A percentile compares a stretch with the other conserved stretches of the same genome.
Conservation (phyloP, 1,284 basidiomycete genomes). For the Trichosporon coremiiforme region DNA sequence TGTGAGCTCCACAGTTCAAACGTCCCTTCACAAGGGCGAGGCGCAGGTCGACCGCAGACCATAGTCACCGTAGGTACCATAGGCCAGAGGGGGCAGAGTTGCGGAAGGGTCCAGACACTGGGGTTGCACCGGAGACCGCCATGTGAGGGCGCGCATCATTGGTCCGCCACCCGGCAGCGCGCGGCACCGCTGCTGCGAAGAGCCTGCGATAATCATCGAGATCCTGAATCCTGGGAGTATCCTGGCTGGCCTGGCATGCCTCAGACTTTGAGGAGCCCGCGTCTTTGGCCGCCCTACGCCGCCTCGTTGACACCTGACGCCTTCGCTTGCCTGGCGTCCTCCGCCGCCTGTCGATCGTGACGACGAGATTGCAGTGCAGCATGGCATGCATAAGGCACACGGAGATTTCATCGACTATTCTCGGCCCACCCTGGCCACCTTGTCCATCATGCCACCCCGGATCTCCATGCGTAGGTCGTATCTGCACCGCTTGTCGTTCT, state of each 20-base stretch:
- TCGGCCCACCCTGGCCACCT: neutral
- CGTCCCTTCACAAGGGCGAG: neutral
- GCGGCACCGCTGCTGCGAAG: neutral
- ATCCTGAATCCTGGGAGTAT: neutral
- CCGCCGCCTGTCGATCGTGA: neutral
- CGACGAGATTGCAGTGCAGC: conserved; percentile 1
- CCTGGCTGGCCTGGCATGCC: neutral
- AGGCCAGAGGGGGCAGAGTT: neutral
- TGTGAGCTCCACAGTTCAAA: neutral
- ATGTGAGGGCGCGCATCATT: neutral
- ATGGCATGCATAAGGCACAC: conserved; percentile 1
- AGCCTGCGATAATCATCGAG: neutral
- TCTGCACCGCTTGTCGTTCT: neutral
- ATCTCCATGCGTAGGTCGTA: neutral
- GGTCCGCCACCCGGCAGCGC: neutral
- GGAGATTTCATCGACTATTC: conserved; percentile 1
- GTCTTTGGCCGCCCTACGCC: no score
- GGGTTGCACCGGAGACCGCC: neutral
- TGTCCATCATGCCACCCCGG: neutral
- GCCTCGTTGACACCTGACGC: no score
- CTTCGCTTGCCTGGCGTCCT: neutral
- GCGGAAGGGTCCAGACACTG: neutral
- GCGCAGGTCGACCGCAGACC: neutral
- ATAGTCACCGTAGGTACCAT: neutral
- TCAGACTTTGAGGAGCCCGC: neutral